A percentile compares a stretch with the other conserved stretches of the same genome.
Conservation (phyloP, 768 basidiomycete species). For the Mrakia gelida region DNA sequence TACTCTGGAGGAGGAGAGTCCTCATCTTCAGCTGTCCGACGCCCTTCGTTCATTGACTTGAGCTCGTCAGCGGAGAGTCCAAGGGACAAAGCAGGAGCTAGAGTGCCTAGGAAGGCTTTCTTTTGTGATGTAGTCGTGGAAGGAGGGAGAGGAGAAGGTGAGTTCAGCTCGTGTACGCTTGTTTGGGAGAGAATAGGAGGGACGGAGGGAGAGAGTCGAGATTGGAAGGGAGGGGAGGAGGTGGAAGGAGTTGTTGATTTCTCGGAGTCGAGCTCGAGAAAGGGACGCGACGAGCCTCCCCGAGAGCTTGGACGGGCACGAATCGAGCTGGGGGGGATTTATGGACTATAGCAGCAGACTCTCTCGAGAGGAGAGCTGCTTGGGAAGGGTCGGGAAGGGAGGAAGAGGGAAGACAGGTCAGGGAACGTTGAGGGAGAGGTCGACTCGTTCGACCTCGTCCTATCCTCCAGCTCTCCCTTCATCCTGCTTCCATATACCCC, state of each 20-base stretch:
- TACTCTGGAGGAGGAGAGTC: constrained; percentile 4
- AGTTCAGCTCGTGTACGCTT: not conserved
- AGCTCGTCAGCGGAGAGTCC: not conserved
- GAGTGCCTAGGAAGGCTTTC: not conserved
- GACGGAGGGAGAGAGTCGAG: no score
- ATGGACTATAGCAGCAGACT: no score
- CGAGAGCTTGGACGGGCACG: no score
- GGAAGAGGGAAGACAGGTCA: not conserved
- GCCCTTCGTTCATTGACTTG: constrained; percentile 1
- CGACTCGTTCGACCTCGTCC: not conserved
- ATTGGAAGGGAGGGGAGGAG: not conserved
- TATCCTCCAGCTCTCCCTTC: not conserved
- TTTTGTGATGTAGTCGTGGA: constrained; percentile 1
- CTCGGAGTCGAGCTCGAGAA: no score
- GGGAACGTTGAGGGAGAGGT: not conserved
- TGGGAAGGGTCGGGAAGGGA: not conserved
- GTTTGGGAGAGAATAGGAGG: not conserved
- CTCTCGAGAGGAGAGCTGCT: no score
- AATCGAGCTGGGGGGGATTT: no score
- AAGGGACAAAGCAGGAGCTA: not conserved
- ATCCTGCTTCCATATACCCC: not conserved
- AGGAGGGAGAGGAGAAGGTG: not conserved
- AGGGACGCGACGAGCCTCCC: no score
- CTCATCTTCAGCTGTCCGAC: not conserved
- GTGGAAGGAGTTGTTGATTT: no score